Evolutionary conservation across 2,329 filamentous ascomycete species (phyloP), one percentile per base, ranked within the genome.

Genomic region (Trichophyton verrucosum): DNA sequence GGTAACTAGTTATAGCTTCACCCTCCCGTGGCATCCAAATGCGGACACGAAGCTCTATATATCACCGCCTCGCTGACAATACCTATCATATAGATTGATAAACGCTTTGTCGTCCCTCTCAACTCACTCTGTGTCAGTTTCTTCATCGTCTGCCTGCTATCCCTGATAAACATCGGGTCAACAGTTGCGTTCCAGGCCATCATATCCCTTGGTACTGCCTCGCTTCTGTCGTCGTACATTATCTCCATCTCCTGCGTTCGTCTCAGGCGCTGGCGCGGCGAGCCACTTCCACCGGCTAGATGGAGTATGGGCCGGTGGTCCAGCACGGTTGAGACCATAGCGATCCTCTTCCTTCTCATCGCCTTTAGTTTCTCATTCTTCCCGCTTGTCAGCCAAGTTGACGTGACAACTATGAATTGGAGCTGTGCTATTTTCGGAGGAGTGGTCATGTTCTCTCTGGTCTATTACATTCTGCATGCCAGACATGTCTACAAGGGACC

Each of bases 121-220:
- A 69, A 66, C 27, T 64, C 69, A 2, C 63, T 72, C 13, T 40
- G 66, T 1, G 53, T 69, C 5, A 70, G 70, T 15, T 63, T 70
- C 11, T 58, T 63, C 5, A 64, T 74, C 61, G 66, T 66, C 46
- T 64, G 65, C 1, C 68, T 80, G 3, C 68, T 80, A 11, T 73
- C 73, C 1, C 69, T 80, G 17, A 80, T 82, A 69, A 80, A 79
- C 67, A 75, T 82, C 55, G 79, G 78, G 11, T 77, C 75, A 4
- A 68, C 68, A 0, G 70, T 72, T 4, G 75, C 74, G 15, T 70
- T 80, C 55, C 72, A 74, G 62, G 74, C 74, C 47, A 74, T 77
- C 44, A 70, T 76, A 40, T 71, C 74, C 1, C 69, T 78, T 6
- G 70, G 68, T 5, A 68, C 71, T 9, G 72, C 67, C 22, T 72